Evolutionary conservation across 148 eudicot genomes (phyloP).

Genomic region (Rhododendron williamsianum): DNA sequence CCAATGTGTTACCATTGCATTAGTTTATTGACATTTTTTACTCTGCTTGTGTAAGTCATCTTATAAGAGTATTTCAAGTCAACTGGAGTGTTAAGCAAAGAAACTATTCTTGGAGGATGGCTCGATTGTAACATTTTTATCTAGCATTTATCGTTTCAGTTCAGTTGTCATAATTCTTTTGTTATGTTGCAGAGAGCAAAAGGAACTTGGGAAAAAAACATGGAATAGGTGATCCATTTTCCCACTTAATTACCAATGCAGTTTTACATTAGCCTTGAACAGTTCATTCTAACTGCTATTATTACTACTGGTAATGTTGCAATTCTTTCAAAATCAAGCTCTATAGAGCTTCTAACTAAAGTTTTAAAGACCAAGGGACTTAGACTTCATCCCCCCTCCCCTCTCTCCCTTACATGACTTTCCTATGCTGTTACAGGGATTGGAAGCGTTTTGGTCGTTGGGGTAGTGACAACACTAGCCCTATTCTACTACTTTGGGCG

Average conservation of each 20-base stretch:
- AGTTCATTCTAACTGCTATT: neutral
- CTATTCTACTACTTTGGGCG: neutral
- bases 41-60: too few relatives aligned
- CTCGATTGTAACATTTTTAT: too few relatives aligned
- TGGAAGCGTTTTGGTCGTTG: neutral
- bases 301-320: neutral
- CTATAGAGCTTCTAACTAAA: too few relatives aligned
- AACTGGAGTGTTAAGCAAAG: too few relatives aligned
- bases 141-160: neutral
- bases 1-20: too few relatives aligned
- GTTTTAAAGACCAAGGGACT: neutral
- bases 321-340: neutral
- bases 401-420: neutral
- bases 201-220: neutral
- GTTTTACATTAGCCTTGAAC: neutral
- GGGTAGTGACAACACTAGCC: neutral
- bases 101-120: too few relatives aligned
- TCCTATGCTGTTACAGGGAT: neutral
- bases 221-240: neutral
- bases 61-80: too few relatives aligned
- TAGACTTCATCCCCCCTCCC: too few relatives aligned
- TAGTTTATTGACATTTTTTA: too few relatives aligned
- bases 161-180: neutral
- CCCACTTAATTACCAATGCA: neutral
- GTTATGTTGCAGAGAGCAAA: neutral